phyloP scores from a whole-genome alignment of 75 land plant species.

The Ceratopteris richardii region DNA sequence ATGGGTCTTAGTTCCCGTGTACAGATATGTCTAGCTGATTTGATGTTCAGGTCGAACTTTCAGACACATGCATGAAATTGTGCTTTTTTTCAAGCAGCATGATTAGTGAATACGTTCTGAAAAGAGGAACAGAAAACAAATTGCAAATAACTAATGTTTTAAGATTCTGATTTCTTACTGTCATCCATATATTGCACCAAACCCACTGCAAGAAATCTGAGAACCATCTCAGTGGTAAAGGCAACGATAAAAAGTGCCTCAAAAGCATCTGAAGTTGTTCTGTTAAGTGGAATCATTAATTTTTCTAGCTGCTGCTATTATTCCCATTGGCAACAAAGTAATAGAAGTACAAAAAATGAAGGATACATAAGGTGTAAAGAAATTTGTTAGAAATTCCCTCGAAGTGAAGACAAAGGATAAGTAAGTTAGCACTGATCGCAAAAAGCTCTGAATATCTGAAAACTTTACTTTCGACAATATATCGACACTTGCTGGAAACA shows the following conservation, averaged over 20 bases:
- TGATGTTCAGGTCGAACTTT: too few species aligned
- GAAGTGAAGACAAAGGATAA: conserved; percentile 15
- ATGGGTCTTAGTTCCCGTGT: too few species aligned
- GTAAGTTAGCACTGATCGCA: conserved; percentile 14
- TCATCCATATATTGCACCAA: conserved; percentile 10
- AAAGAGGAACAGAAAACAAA: too few species aligned
- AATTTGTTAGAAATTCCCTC: conserved; percentile 9
- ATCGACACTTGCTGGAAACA: neutral
- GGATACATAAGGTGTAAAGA: conserved; percentile 4
- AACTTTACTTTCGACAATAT: conserved; percentile 16
- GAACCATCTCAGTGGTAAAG: conserved; percentile 20
- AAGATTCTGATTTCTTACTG: conserved; percentile 10
- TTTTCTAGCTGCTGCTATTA: neutral
- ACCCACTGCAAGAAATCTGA: conserved; percentile 26
- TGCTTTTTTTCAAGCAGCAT: too few species aligned
- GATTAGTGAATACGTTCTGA: too few species aligned
- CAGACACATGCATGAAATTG: too few species aligned
- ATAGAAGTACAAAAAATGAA: too few species aligned
- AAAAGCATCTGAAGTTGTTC: conserved; percentile 14
- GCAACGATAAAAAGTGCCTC: conserved; percentile 16
- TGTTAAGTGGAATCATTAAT: neutral
- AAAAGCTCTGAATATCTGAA: conserved; percentile 18
- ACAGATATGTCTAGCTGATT: too few species aligned
- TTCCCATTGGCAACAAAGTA: too few species aligned
- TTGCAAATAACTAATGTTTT: too few species aligned